Percentiles rank a stretch among this genome's conserved stretches.
Evolutionary conservation across 768 basidiomycete genomes (phyloP).

Genomic region (Mycena alexandri): DNA sequence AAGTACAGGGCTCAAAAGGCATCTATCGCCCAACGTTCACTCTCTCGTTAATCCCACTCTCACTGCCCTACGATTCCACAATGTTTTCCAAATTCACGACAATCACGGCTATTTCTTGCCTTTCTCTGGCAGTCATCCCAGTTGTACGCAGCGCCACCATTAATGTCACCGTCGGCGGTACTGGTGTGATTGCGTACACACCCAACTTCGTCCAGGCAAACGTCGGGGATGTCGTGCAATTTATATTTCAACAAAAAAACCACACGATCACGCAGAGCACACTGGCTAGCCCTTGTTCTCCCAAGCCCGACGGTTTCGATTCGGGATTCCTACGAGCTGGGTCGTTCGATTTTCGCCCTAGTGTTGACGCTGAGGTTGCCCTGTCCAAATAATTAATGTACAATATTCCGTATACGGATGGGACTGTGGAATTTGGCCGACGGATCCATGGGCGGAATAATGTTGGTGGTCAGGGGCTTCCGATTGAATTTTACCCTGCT

Average conservation of each 20-base stretch:
- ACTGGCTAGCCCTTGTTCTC: slow-evolving; percentile 55
- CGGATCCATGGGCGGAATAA: no score
- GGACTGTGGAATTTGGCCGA: no score
- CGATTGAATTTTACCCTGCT: no score
- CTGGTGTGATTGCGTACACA: slow-evolving; percentile 54
- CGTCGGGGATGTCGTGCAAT: slow-evolving; percentile 49
- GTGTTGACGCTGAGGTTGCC: no score
- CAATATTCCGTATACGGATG: no score
- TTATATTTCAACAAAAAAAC: slow-evolving; percentile 51
- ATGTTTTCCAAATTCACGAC: slow-evolving; percentile 42
- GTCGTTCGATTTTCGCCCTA: no score
- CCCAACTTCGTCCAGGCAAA: slow-evolving; percentile 44
- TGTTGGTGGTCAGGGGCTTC: no score
- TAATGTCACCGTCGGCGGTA: slow-evolving; percentile 63
- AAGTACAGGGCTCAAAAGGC: background rate
- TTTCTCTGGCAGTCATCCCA: slow-evolving; percentile 49
- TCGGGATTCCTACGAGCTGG: no score
- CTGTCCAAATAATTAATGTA: no score
- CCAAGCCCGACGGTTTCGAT: slow-evolving; percentile 55
- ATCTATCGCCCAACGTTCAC: slow-evolving; percentile 14
- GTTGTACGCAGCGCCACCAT: slow-evolving; percentile 52
- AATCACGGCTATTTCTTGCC: slow-evolving; percentile 37
- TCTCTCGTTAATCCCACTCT: slow-evolving; percentile 28
- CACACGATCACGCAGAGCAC: no score
- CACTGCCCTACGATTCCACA: slow-evolving; percentile 23